Evolutionary conservation across 805 yeast species (phyloP).

Genomic region (Starmerella potacharoeniae): DNA sequence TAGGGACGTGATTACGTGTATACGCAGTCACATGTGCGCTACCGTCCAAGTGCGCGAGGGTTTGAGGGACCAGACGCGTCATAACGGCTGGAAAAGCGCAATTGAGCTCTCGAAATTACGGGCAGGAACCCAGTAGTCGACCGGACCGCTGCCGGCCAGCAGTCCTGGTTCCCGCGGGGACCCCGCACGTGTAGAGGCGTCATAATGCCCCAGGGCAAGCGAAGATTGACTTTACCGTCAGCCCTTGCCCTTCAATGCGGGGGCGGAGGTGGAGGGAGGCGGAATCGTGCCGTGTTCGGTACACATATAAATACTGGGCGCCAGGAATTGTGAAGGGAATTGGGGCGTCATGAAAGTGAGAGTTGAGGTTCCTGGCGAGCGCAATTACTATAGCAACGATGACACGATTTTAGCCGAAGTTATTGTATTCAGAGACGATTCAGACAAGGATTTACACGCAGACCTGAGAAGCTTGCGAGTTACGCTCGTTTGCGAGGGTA

Average conservation of each 20-base stretch:
- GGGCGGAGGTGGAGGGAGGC: not conserved
- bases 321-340: not conserved
- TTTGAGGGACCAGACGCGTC: not conserved
- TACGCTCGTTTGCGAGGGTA: not conserved
- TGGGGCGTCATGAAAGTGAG: not conserved
- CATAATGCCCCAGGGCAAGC: not conserved
- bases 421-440: not conserved
- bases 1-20: not conserved
- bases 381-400: slow-evolving; percentile 8
- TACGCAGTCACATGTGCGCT: not conserved
- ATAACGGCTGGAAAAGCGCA: not conserved
- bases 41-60: not conserved
- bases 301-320: not conserved
- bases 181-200: not conserved
- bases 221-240: not conserved
- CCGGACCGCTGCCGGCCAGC: no score
- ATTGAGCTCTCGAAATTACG: no score
- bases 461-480: not conserved
- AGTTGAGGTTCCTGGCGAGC: not conserved
- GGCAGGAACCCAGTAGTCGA: no score
- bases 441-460: not conserved
- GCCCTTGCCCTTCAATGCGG: slow-evolving; percentile 4
- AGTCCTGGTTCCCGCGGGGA: not conserved
- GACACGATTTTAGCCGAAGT: slow-evolving; percentile 9
- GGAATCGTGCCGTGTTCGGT: not conserved